Evolutionary conservation across 2,329 filamentous ascomycete genomes (phyloP), one percentile per base, ranked within the genome.

Genomic region (Fusarium sororula): DNA sequence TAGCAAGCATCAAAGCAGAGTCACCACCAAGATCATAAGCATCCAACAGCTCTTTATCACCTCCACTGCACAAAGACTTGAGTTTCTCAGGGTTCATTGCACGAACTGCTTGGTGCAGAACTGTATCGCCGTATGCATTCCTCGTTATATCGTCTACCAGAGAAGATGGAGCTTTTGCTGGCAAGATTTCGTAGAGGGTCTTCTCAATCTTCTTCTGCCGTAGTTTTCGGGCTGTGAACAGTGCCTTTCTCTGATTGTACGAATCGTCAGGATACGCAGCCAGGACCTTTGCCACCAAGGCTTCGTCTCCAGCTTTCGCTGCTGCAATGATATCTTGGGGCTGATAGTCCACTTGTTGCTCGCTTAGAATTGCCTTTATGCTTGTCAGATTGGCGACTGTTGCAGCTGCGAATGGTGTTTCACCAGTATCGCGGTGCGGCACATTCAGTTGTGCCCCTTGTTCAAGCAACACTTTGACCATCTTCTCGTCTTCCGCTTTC

Each of bases 131-230:
- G 10, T 54, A 38, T 13, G 35, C 24, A 38, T 38, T 28, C 7
- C 50, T 26, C 0, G n/a, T 14, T 54, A 54, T 54, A 9, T 28
- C 32, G 18, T 17, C 30, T 8, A 54, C 1, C 3, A 37, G 18
- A 13, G 9, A 38, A 4, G 32, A 12, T 38, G 3, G 0, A 15
- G 50, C 20, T 3, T 28, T 0, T 11, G 32, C 0, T 5, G 50
- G 14, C 7, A 38, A 17, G 5, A 8, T 3, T 4, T 17, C 50
- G 1, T 3, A 12, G 0, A 54, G 32, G 0, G 10, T 38, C 32
- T 54, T 54, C 7, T 54, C 50, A 4, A 38, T 26, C 20, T 54
- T 38, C 24, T 28, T 54, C 18, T 54, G 24, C 0, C 50, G 50
- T 12, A 54, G 6, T 2, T 37, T 37, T 7, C 50, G 32, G 0